phyloP scores from a whole-genome alignment of 257 asterid species.

The Solanum corneliomulleri region DNA sequence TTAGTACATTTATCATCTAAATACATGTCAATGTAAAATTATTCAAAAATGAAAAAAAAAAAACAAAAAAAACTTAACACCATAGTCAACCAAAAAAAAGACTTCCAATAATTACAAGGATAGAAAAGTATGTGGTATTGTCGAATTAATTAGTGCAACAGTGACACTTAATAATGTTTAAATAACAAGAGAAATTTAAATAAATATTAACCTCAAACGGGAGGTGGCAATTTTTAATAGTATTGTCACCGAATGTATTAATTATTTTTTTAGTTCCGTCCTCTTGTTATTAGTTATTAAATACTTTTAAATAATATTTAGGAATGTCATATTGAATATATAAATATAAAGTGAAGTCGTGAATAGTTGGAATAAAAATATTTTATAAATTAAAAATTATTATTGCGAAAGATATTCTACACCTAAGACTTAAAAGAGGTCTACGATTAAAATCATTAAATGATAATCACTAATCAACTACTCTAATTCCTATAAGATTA shows the following conservation, averaged over 20 bases:
- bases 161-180: not conserved
- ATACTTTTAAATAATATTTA: not conserved
- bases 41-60: no score
- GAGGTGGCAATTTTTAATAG: not conserved
- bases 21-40: no score
- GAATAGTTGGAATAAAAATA: not conserved
- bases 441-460: not conserved
- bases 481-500: not conserved
- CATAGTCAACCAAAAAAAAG: no score
- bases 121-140: not conserved
- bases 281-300: no score
- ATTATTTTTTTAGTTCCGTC: not conserved
- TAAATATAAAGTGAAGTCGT: not conserved
- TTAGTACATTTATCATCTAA: rapidly evolving
- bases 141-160: not conserved
- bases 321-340: not conserved
- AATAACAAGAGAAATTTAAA: not conserved
- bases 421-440: not conserved
- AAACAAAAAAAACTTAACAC: not conserved
- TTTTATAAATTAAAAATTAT: not conserved
- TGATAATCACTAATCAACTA: not conserved
- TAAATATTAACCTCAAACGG: not conserved
- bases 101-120: not conserved
- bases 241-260: not conserved
- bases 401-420: not conserved